A percentile compares a stretch with the other conserved stretches of the same genome.
phyloP scores from a whole-genome alignment of 108 stramenopile genomes.

The Cyclotella atomus region DNA sequence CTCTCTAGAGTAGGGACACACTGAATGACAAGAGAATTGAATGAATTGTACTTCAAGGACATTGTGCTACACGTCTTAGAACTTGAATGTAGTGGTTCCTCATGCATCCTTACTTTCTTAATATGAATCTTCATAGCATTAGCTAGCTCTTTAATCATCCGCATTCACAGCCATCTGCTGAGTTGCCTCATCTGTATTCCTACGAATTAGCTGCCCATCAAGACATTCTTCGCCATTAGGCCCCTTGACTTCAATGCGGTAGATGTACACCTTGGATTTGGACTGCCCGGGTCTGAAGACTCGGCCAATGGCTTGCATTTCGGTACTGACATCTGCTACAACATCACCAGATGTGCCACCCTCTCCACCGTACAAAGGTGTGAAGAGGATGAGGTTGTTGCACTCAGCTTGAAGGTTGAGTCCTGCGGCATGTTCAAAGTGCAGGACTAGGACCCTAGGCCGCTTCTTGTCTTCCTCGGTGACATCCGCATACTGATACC shows the following conservation, averaged over 20 bases:
- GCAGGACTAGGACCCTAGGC: constrained; percentile 68
- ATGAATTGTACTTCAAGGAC: too few species aligned
- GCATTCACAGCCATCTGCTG: constrained; percentile 63
- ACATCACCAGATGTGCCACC: constrained; percentile 58
- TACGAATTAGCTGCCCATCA: constrained; percentile 64
- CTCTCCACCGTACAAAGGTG: constrained; percentile 66
- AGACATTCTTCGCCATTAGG: constrained; percentile 69
- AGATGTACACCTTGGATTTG: constrained; percentile 55
- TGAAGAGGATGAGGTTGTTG: constrained; percentile 70
- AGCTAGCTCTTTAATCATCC: constrained; percentile 48
- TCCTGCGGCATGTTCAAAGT: constrained; percentile 76
- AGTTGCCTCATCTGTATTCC: constrained; percentile 64
- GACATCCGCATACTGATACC: constrained; percentile 72
- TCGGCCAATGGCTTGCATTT: constrained; percentile 78
- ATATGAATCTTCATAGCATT: too few species aligned
- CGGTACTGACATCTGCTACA: constrained; percentile 72
- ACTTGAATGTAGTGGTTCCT: too few species aligned
- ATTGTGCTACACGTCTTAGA: too few species aligned
- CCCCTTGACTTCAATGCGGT: constrained; percentile 64
- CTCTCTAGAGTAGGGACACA: too few species aligned
- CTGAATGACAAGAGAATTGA: too few species aligned
- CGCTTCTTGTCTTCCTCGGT: constrained; percentile 68
- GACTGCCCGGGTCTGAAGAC: constrained; percentile 73
- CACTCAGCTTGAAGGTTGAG: constrained; percentile 78
- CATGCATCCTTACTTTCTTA: too few species aligned